A percentile compares a stretch with the other conserved stretches of the same genome.
Conservation (phyloP, 2,329 filamentous ascomycete species). For the Stemphylium beticola region DNA sequence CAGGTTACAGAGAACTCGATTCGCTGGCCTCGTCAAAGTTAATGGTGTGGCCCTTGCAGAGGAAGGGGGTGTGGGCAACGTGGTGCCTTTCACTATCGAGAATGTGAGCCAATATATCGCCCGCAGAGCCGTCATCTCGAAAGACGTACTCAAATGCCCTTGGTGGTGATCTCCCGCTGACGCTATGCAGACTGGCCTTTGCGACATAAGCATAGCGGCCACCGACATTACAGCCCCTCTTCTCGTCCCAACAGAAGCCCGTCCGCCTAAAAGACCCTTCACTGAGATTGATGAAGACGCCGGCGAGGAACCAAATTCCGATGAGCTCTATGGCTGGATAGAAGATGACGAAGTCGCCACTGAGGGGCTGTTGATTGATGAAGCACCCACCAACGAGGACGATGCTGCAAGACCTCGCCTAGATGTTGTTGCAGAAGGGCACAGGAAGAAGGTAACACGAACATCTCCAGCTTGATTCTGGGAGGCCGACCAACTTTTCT, state of each 20-base stretch:
- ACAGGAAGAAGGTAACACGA: conserved; percentile 35
- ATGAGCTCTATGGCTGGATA: conserved; percentile 76
- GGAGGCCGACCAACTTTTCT: background rate
- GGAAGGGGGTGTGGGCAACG: conserved; percentile 52
- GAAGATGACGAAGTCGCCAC: conserved; percentile 63
- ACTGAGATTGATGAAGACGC: conserved; percentile 65
- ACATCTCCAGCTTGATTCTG: conserved; percentile 26
- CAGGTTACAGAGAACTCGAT: conserved; percentile 45
- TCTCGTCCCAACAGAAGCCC: conserved; percentile 27
- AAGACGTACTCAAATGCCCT: conserved; percentile 14
- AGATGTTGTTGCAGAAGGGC: conserved; percentile 28
- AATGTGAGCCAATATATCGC: conserved; percentile 52
- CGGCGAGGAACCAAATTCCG: conserved; percentile 65
- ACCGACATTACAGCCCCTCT: conserved; percentile 39
- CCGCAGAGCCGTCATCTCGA: conserved; percentile 33
- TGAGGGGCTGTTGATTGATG: conserved; percentile 48
- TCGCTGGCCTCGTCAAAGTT: conserved; percentile 54
- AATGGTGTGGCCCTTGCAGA: conserved; percentile 49
- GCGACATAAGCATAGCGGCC: conserved; percentile 38
- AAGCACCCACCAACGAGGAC: conserved; percentile 24
- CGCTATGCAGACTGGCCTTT: conserved; percentile 39
- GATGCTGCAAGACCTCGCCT: conserved; percentile 23
- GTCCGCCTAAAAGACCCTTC: conserved; percentile 64
- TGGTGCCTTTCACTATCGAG: conserved; percentile 58
- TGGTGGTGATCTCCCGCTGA: conserved; percentile 30